Conservation (phyloP, 345 rosid species). For the Trapa bicornis region DNA sequence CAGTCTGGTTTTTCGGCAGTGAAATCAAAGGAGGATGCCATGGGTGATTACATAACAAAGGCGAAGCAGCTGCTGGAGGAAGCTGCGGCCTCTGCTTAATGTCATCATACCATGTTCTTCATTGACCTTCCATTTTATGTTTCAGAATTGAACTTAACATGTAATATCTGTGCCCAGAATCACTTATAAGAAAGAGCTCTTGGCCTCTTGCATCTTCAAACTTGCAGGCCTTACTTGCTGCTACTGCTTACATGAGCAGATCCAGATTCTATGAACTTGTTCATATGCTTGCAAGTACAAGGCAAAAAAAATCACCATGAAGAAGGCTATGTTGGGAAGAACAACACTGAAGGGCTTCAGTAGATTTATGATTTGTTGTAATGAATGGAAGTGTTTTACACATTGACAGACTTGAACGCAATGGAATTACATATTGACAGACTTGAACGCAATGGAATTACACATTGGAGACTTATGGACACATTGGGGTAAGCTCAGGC, state of each 20-base stretch:
- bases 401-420: not conserved
- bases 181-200: not conserved
- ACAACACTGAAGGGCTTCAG: too few species aligned
- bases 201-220: too few species aligned
- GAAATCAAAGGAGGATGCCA: conserved; percentile 16
- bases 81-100: conserved; percentile 7
- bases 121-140: not conserved
- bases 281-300: not conserved
- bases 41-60: conserved; percentile 18
- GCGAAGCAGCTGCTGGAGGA: conserved; percentile 19
- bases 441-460: not conserved
- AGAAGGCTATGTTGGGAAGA: too few species aligned
- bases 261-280: not conserved
- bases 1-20: conserved; percentile 6
- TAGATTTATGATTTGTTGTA: too few species aligned
- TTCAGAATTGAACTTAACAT: not conserved
- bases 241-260: not conserved
- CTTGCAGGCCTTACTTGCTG: not conserved
- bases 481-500: not conserved
- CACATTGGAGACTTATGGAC: not conserved
- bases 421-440: not conserved
- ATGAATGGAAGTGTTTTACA: not conserved
- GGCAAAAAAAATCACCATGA: too few species aligned
- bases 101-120: not conserved
- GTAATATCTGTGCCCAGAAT: not conserved